Conservation (phyloP, 768 basidiomycete species). For the Trametes cingulata region DNA sequence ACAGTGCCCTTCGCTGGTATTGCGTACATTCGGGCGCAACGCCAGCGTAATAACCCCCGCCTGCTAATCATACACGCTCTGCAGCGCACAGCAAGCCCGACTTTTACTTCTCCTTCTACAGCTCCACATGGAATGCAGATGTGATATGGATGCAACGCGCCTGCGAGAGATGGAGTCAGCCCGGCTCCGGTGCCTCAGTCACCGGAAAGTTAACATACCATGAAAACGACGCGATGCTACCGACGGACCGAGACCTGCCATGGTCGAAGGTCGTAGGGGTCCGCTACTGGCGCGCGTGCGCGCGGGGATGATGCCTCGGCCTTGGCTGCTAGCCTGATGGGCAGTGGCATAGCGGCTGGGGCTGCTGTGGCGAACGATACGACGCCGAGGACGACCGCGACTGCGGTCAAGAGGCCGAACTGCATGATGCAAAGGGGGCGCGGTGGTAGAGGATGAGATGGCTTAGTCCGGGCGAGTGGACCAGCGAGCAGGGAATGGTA, state of each 20-base stretch:
- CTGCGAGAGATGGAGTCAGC: no score
- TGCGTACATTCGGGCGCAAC: no score
- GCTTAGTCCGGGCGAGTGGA: neutral
- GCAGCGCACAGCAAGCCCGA: no score
- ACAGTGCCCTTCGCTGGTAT: no score
- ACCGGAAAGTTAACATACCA: no score
- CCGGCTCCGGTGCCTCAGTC: no score
- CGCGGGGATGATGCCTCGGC: neutral
- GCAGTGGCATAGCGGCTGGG: conserved; percentile 6
- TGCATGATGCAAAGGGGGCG: neutral
- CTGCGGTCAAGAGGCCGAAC: neutral
- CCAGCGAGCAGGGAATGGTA: neutral
- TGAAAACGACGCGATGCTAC: neutral
- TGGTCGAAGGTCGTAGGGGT: conserved; percentile 3
- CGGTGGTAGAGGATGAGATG: neutral
- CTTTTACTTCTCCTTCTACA: no score
- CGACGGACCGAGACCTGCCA: no score
- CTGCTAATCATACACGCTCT: no score
- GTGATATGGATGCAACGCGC: no score
- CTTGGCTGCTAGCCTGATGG: conserved; percentile 5
- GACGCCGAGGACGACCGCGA: neutral
- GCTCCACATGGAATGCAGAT: no score
- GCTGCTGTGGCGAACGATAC: neutral
- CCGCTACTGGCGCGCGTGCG: conserved; percentile 1
- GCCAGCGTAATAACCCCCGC: no score